These are phyloP conservation scores for Ophiostoma ulmi DNA, from an alignment of 2,329 filamentous ascomycete species.

Conservation along the genomic window DNA sequence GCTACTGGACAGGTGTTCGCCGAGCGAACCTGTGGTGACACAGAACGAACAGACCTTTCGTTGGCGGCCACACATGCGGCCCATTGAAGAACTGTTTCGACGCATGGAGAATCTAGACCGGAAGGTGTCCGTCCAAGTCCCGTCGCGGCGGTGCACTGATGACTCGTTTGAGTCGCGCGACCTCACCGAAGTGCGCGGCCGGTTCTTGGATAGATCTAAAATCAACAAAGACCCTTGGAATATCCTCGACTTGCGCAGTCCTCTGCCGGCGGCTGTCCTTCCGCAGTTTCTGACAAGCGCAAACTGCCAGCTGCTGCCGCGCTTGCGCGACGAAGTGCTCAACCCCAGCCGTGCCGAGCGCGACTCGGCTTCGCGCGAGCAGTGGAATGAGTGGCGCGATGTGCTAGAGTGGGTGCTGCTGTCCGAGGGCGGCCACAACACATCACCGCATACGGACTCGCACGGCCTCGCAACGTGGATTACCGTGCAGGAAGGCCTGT, in stretches of 20 bases:
- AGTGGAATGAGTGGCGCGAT: slow-evolving; percentile 36
- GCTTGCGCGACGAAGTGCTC: slow-evolving; percentile 34
- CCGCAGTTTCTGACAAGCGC: slow-evolving; percentile 31
- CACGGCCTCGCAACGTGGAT: slow-evolving; percentile 36
- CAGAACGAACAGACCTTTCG: slow-evolving; percentile 30
- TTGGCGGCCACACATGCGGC: slow-evolving; percentile 29
- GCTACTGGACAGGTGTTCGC: slow-evolving; percentile 26
- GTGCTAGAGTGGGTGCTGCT: slow-evolving; percentile 35
- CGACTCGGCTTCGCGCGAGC: slow-evolving; percentile 29
- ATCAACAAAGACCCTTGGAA: slow-evolving; percentile 31
- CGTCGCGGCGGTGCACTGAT: slow-evolving; percentile 29
- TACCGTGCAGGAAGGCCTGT: slow-evolving; percentile 33
- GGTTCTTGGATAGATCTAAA: slow-evolving; percentile 26
- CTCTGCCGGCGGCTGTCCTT: slow-evolving; percentile 30
- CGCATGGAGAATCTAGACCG: slow-evolving; percentile 32
- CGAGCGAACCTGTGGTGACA: slow-evolving; percentile 30
- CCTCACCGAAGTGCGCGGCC: slow-evolving; percentile 28
- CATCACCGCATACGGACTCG: slow-evolving; percentile 35
- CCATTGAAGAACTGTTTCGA: slow-evolving; percentile 31
- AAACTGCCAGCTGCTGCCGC: slow-evolving; percentile 33
- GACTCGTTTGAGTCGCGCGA: slow-evolving; percentile 30
- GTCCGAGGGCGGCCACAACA: slow-evolving; percentile 35
- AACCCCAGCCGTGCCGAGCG: slow-evolving; percentile 36
- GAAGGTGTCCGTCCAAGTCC: slow-evolving; percentile 31
- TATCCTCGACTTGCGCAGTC: slow-evolving; percentile 32